Conservation (phyloP, 192 early-diverging fungal species). For the Linnemannia schmuckeri region DNA sequence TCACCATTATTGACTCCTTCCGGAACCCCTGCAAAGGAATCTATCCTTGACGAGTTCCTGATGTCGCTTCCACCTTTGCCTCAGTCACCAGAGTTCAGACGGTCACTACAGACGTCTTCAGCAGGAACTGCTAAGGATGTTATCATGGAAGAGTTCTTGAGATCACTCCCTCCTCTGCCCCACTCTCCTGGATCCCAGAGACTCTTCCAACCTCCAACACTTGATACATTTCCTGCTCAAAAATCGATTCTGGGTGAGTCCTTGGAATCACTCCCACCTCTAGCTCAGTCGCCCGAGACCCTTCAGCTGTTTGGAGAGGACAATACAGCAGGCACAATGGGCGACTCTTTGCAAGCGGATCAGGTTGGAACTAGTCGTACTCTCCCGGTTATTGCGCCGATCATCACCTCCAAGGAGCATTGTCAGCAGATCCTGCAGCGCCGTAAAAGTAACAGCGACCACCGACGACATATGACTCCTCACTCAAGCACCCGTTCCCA, state of each 20-base stretch:
- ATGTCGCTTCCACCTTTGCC: conserved; percentile 16
- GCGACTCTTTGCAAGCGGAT: background rate
- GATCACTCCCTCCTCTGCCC: background rate
- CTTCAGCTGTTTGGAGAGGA: background rate
- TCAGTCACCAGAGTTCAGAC: conserved; percentile 8
- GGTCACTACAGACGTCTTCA: background rate
- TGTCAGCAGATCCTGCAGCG: conserved; percentile 13
- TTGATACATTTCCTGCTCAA: background rate
- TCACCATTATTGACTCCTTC: background rate
- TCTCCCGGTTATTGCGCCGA: conserved; percentile 6
- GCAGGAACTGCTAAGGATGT: background rate
- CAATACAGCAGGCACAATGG: background rate
- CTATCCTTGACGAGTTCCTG: conserved; percentile 32
- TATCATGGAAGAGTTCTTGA: conserved; percentile 4
- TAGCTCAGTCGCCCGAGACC: background rate
- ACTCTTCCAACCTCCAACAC: background rate
- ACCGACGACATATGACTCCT: background rate
- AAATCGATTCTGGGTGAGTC: background rate
- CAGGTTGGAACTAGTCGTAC: conserved; percentile 1
- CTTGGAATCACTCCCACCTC: background rate
- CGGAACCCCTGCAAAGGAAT: background rate
- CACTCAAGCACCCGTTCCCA: background rate
- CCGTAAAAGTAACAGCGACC: background rate
- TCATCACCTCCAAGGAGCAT: conserved; percentile 28
- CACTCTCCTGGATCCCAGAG: background rate